These are phyloP conservation scores for Trichocomaceae sp. DNA, from an alignment of 2,329 filamentous ascomycete genomes.

Conservation along the genomic window DNA sequence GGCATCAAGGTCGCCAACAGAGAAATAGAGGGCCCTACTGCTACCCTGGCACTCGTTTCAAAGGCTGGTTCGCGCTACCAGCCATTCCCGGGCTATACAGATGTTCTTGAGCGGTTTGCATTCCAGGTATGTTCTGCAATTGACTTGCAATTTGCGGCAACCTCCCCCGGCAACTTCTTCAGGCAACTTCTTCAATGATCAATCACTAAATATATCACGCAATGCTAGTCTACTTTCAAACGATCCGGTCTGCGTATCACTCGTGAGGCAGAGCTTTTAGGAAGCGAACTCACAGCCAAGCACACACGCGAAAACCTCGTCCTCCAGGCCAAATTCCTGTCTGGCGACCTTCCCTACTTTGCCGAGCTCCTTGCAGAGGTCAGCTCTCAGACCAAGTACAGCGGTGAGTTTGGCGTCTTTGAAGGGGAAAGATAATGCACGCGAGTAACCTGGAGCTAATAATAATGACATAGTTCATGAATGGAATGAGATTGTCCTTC, in stretches of 20 bases:
- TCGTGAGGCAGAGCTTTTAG: conserved; percentile 91
- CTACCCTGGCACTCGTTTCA: conserved; percentile 82
- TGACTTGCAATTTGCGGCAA: neutral
- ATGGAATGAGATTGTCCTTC: conserved; percentile 79
- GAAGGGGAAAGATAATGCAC: neutral
- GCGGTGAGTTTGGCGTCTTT: conserved; percentile 41
- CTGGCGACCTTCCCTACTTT: conserved; percentile 95
- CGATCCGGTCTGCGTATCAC: conserved; percentile 87
- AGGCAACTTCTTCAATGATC: no score
- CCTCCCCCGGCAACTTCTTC: neutral
- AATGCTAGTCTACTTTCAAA: conserved; percentile 64
- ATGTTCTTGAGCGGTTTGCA: conserved; percentile 88
- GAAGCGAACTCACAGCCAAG: conserved; percentile 78
- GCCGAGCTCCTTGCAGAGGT: conserved; percentile 92
- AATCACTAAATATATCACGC: conserved; percentile 16
- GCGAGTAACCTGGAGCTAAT: conserved; percentile 1
- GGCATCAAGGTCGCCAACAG: conserved; percentile 90
- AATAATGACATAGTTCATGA: conserved; percentile 61
- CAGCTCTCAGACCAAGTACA: conserved; percentile 78
- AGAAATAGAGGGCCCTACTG: conserved; percentile 80
- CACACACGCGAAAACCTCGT: conserved; percentile 92
- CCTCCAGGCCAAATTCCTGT: conserved; percentile 88
- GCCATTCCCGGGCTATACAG: conserved; percentile 78
- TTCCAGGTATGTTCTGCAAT: conserved; percentile 67
- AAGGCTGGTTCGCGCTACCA: conserved; percentile 95